Evolutionary conservation across 139 green algal species (phyloP).

Genomic region (Mychonastes homosphaera): DNA sequence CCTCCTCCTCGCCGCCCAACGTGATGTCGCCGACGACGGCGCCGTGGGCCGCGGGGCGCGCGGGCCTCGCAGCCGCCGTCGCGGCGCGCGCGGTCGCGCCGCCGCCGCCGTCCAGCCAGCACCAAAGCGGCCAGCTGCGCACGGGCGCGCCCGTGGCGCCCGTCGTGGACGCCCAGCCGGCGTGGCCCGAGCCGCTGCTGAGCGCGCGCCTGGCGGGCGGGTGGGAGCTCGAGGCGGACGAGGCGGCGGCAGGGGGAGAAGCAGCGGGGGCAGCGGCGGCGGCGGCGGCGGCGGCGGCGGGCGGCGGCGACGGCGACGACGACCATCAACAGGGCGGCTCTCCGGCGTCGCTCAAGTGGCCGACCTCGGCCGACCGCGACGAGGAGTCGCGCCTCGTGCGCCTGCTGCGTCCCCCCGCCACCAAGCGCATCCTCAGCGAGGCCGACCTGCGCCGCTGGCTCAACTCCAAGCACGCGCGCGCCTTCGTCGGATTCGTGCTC

Average conservation of each 20-base stretch:
- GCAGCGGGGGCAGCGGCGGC: not conserved
- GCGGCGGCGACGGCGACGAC: not conserved
- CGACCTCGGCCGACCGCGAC: too few species aligned
- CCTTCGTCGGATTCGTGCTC: slow-evolving; percentile 79
- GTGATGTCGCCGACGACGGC: slow-evolving; percentile 16
- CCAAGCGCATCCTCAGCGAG: slow-evolving; percentile 23
- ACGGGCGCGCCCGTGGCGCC: too few species aligned
- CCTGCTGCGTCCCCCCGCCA: slow-evolving; percentile 4
- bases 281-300: not conserved
- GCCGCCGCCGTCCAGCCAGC: not conserved
- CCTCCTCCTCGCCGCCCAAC: too few species aligned
- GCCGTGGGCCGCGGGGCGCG: slow-evolving; percentile 10
- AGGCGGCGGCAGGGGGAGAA: too few species aligned
- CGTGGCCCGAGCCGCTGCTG: not conserved
- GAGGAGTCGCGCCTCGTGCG: too few species aligned
- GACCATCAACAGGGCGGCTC: too few species aligned
- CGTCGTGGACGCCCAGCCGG: too few species aligned
- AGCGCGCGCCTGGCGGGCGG: not conserved
- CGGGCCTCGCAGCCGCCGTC: not conserved
- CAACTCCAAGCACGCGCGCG: slow-evolving; percentile 19
- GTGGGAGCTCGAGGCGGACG: not conserved
- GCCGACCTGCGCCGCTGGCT: slow-evolving; percentile 48
- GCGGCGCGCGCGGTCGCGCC: not conserved
- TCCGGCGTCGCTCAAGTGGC: too few species aligned
- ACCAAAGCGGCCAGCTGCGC: too few species aligned